Conservation (phyloP, 2,329 filamentous ascomycete genomes). For the Pseudogymnoascus sp. region DNA sequence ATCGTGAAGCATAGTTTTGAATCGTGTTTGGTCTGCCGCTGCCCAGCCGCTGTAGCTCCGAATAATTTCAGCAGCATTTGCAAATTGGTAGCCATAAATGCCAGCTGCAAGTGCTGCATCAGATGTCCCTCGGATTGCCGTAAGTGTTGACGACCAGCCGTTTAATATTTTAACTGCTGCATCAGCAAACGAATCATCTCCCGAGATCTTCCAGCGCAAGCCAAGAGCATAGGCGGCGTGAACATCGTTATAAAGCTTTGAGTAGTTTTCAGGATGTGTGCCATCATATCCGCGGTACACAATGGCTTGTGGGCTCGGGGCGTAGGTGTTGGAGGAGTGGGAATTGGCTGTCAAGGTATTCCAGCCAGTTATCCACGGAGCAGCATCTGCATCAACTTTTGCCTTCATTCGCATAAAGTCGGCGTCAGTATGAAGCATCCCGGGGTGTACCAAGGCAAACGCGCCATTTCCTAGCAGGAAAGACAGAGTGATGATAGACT, state of each 20-base stretch:
- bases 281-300: conserved; percentile 34
- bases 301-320: conserved; percentile 26
- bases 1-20: conserved; percentile 31
- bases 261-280: conserved; percentile 31
- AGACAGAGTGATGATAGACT: background rate
- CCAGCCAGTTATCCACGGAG: conserved; percentile 34
- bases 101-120: conserved; percentile 38
- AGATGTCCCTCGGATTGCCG: conserved; percentile 30
- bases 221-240: conserved; percentile 36
- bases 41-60: conserved; percentile 32
- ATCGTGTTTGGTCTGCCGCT: conserved; percentile 22
- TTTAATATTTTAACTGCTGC: conserved; percentile 35
- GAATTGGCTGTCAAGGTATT: conserved; percentile 28
- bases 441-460: conserved; percentile 29
- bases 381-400: conserved; percentile 31
- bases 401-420: conserved; percentile 38
- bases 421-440: conserved; percentile 32
- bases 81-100: conserved; percentile 42
- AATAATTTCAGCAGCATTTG: conserved; percentile 42
- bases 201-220: conserved; percentile 37
- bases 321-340: conserved; percentile 29
- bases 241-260: conserved; percentile 31
- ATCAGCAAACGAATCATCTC: conserved; percentile 33
- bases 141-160: conserved; percentile 34
- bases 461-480: background rate